Evolutionary conservation across 805 yeast genomes (phyloP).

Genomic region (Zygosaccharomyces rouxii): DNA sequence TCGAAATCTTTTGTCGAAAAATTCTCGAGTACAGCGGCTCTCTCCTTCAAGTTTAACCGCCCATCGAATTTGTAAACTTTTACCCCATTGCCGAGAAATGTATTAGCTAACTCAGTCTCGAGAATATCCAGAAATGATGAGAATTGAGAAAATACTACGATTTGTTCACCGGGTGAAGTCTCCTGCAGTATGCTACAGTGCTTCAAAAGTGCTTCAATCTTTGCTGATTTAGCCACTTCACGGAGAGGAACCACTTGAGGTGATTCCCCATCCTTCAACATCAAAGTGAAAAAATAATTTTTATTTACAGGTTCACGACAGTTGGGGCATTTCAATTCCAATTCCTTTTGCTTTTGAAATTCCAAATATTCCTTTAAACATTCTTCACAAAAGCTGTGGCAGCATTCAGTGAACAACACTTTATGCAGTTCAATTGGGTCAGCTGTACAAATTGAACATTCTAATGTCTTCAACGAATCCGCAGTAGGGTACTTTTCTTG

Average conservation of each 20-base stretch:
- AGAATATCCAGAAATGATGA: conserved; percentile 76
- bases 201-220: conserved; percentile 60
- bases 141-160: conserved; percentile 88
- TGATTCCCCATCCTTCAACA: conserved; percentile 26
- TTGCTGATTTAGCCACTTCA: conserved; percentile 53
- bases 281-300: conserved; percentile 40
- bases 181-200: conserved; percentile 53
- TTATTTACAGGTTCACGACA: conserved; percentile 58
- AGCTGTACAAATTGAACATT: conserved; percentile 82
- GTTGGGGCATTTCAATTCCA: conserved; percentile 62
- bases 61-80: conserved; percentile 77
- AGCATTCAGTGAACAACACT: conserved; percentile 66
- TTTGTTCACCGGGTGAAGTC: conserved; percentile 60
- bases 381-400: conserved; percentile 70
- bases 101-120: conserved; percentile 52
- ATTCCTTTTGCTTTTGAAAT: conserved; percentile 50
- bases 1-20: conserved; percentile 41
- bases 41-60: conserved; percentile 57
- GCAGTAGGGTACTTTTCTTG: conserved; percentile 28
- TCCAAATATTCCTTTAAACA: conserved; percentile 74
- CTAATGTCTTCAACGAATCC: conserved; percentile 42
- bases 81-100: conserved; percentile 34
- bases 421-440: conserved; percentile 54
- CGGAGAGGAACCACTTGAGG: conserved; percentile 24
- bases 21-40: conserved; percentile 55